Evolutionary conservation across 495 filamentous ascomycete genomes (phyloP).

Genomic region (Halenospora varia): DNA sequence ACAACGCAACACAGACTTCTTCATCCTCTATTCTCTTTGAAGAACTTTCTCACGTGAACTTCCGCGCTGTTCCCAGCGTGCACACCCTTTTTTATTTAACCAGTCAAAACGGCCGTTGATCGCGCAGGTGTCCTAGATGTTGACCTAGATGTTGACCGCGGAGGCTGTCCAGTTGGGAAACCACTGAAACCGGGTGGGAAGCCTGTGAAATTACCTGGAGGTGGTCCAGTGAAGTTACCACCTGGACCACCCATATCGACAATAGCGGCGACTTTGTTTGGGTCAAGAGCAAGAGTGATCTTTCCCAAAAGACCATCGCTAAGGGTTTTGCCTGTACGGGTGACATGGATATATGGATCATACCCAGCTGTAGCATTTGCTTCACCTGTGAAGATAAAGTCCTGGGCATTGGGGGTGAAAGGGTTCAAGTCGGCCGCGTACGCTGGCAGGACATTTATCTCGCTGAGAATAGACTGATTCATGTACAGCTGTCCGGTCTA

Average conservation of each 20-base stretch:
- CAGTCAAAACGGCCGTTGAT: too few relatives aligned
- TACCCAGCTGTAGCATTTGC: neutral
- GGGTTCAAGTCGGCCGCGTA: neutral
- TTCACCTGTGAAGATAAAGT: neutral
- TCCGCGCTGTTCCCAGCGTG: too few relatives aligned
- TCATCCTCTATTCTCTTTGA: too few relatives aligned
- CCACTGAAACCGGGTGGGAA: neutral
- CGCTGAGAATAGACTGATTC: neutral
- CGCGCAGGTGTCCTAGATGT: too few relatives aligned
- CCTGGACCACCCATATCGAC: neutral
- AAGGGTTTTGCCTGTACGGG: neutral
- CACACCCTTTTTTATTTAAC: too few relatives aligned
- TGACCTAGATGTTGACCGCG: neutral
- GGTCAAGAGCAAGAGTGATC: neutral
- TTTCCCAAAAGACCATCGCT: neutral
- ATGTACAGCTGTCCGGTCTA: neutral
- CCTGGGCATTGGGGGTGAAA: neutral
- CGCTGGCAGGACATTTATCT: neutral
- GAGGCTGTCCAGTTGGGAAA: neutral
- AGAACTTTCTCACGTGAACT: too few relatives aligned
- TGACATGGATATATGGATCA: neutral
- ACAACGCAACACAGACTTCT: too few relatives aligned
- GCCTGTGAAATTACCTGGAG: neutral
- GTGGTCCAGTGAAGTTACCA: neutral
- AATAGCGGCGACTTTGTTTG: neutral